Base-by-base conservation (phyloP, 768 basidiomycete genomes). In the Mycena rosella region DNA sequence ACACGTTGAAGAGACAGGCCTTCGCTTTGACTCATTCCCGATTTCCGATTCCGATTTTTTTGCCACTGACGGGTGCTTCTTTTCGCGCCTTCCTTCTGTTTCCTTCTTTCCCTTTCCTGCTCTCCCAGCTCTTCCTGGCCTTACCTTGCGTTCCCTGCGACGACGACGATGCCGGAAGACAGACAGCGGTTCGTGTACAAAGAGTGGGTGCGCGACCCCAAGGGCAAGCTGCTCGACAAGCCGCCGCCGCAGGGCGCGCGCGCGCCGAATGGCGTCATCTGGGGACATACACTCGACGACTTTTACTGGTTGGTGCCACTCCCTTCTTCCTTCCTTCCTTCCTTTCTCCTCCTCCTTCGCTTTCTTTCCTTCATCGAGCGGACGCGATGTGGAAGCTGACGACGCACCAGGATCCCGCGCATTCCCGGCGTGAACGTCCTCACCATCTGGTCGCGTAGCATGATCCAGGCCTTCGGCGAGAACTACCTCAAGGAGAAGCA, bases 391-490 rank as follows among this genome's bases (percentile, higher is more conserved):
- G n/a, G n/a, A n/a, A n/a, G 40, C 18, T 32, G 47, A 65, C 10
- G 38, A 61, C 42, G 52, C 26, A 29, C 15, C 54, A 67, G 66
- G 66, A 73, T 78, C 48, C 45, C 67, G 24, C 76, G 77, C 65
- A 56, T 67, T 47, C 76, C 77, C 3, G 73, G 67, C 36, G 52
- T 70, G 32, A 72, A 77, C 56, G 67, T 73, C n/a, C 48, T 78
- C 24, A 75, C 78, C 40, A 69, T 75, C 55, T 81, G 76, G 74
- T 77, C 79, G 26, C 75, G 78, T 44, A 79, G 77, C 67, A 80
- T 80, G 78, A 72, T 81, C 57, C 63, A 74, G 47, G 76, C 74
- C 59, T 70, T 69, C 45, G 77, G 76, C 18, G 78, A 80, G 60
- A 73, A 75, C 59, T 76, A 56, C 36, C 36, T 67, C 26, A 52